Evolutionary conservation across 2,329 filamentous ascomycete species (phyloP).

Genomic region (Fusarium neocosmosporiellum): DNA sequence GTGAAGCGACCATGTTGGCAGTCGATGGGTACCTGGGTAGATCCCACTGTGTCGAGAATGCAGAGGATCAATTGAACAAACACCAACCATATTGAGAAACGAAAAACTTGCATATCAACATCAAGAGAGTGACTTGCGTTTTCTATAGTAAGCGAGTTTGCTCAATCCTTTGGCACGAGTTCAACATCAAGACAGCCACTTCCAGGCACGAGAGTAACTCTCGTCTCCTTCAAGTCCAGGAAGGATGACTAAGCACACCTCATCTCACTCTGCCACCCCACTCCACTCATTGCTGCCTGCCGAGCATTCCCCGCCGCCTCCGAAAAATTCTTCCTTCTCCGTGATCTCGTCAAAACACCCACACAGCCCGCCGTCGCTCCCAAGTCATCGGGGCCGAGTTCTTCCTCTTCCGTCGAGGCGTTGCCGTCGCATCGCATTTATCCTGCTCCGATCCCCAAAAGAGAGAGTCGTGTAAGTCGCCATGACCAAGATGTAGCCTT

Average conservation of each 20-base stretch:
- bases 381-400: constrained; percentile 53
- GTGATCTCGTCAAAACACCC: constrained; percentile 50
- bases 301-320: constrained; percentile 41
- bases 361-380: constrained; percentile 43
- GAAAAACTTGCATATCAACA: not conserved
- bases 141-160: not conserved
- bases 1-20: not conserved
- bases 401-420: constrained; percentile 59
- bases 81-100: not conserved
- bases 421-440: constrained; percentile 56
- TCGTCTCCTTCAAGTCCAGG: too few species aligned
- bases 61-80: not conserved
- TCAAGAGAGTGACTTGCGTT: not conserved
- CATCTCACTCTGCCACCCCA: not conserved
- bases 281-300: constrained; percentile 3
- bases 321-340: constrained; percentile 53
- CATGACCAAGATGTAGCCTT: constrained; percentile 36
- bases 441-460: constrained; percentile 55
- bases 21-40: not conserved
- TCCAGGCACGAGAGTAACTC: not conserved
- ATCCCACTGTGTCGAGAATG: not conserved
- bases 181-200: not conserved
- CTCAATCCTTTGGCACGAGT: not conserved
- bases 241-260: constrained; percentile 28
- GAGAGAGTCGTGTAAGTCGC: constrained; percentile 50